Evolutionary conservation across 2,329 filamentous ascomycete genomes (phyloP), one percentile per base, ranked within the genome.

Genomic region (Clonostachys sp.): DNA sequence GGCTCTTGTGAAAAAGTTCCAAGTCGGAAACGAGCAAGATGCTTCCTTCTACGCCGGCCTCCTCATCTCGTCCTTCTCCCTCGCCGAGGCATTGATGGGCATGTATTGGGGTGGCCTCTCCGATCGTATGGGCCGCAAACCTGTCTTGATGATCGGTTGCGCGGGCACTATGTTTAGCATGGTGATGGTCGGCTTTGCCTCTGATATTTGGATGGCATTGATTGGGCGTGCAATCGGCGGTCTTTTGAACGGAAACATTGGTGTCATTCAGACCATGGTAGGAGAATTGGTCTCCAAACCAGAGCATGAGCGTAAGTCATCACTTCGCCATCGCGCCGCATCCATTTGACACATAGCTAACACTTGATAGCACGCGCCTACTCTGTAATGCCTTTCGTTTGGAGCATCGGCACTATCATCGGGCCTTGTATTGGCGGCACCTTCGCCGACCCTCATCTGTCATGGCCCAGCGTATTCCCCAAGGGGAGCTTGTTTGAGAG

Each of bases 341-440:
- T 46, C 33, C 17, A 39, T 18, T 18, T 12, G 35, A 33, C 36
- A 34, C 12, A 46, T 34, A 44, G 51, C 58, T 59, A 44, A 57
- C 43, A 42, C 39, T 45, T 34, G 5, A 51, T 57, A 89, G 87
- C 90, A 49, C 83, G 86, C 51, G 91, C 91, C 30, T 96, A 91
- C 64, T 84, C 90, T 3, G 81, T 96, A 41, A 95, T 96, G 89
- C 91, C 91, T 1, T 96, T 96, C 60, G 87, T 96, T 8, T 96
- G 91, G 91, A 86, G 81, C 42, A 84, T 96, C 45, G 91, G 91
- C 20, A 95, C 89, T 10, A 95, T 96, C 53, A 77, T 95, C 46
- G 91, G 91, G 0, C 88, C 91, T 52, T 88, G 87, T 6, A 90
- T 96, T 54, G 92, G 92, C 50, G 92, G 92, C 34, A 81, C 86